Conservation (phyloP, 1,284 basidiomycete genomes). For the Ganoderma lingzhi region DNA sequence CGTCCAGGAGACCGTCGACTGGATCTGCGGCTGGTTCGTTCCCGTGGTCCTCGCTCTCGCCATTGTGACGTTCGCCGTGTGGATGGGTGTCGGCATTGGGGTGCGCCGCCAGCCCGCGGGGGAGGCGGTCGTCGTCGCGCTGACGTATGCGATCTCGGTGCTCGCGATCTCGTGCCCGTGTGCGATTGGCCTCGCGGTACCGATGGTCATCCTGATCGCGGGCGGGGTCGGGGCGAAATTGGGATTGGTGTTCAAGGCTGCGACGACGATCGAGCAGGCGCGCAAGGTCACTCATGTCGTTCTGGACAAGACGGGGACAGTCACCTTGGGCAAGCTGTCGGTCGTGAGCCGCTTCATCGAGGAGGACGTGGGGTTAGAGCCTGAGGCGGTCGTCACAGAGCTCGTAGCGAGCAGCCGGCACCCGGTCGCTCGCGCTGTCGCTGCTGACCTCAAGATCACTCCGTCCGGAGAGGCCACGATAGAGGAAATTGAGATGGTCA, state of each 20-base stretch:
- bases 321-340: conserved; percentile 46
- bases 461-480: conserved; percentile 12
- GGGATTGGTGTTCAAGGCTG: conserved; percentile 47
- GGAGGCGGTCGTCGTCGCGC: conserved; percentile 42
- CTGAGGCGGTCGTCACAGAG: conserved; percentile 31
- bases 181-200: conserved; percentile 49
- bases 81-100: conserved; percentile 46
- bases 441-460: conserved; percentile 30
- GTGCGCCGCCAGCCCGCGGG: conserved; percentile 40
- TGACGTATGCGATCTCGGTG: conserved; percentile 52
- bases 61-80: conserved; percentile 46
- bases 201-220: conserved; percentile 48
- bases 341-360: conserved; percentile 40
- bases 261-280: conserved; percentile 43
- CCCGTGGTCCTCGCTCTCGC: conserved; percentile 44
- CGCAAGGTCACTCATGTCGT: conserved; percentile 45
- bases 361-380: conserved; percentile 32
- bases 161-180: conserved; percentile 54
- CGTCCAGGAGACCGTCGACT: conserved; percentile 50
- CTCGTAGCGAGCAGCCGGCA: conserved; percentile 43
- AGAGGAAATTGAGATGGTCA: conserved; percentile 42
- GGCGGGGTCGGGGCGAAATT: conserved; percentile 44
- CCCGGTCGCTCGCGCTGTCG: conserved; percentile 45
- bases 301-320: conserved; percentile 59
- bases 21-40: conserved; percentile 45